phyloP scores from a whole-genome alignment of 768 basidiomycete species.

The Psilocybe azurescens region DNA sequence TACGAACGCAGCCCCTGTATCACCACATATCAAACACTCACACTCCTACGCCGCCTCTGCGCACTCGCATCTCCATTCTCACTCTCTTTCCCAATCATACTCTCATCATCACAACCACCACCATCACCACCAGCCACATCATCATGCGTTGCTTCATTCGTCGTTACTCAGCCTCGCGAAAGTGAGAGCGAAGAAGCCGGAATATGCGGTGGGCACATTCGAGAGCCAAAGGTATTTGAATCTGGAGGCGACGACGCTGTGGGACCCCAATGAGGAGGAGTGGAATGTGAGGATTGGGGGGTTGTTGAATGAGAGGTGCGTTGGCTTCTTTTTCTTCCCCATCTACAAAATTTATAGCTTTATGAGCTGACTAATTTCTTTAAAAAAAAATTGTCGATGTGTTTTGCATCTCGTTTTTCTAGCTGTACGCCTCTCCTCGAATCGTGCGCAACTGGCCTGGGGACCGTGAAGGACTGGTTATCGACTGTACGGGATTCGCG shows the following conservation, averaged over 20 bases:
- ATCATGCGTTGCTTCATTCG: conserved; percentile 33
- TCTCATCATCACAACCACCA: conserved; percentile 38
- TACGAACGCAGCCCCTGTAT: too few relatives aligned
- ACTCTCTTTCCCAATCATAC: conserved; percentile 28
- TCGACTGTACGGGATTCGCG: conserved; percentile 38
- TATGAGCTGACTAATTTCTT: too few relatives aligned
- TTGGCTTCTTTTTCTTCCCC: neutral
- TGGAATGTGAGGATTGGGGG: conserved; percentile 47
- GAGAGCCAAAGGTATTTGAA: conserved; percentile 75
- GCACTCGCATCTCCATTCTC: conserved; percentile 8
- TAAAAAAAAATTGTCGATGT: too few relatives aligned
- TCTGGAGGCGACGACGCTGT: conserved; percentile 59
- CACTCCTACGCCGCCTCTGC: neutral
- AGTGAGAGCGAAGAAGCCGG: conserved; percentile 34
- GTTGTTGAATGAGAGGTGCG: conserved; percentile 51
- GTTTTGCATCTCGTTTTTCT: neutral
- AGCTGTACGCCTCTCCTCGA: conserved; percentile 60
- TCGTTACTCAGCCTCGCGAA: conserved; percentile 45
- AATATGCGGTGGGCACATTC: conserved; percentile 73
- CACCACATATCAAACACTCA: neutral
- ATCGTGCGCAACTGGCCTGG: conserved; percentile 44
- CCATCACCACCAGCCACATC: neutral
- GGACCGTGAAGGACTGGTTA: conserved; percentile 57
- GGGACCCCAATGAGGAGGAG: conserved; percentile 50
- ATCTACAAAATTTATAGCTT: too few relatives aligned